A percentile compares a stretch with the other conserved stretches of the same genome.
phyloP scores from a whole-genome alignment of 305 asterid species.

The Fraxinus dipetala region DNA sequence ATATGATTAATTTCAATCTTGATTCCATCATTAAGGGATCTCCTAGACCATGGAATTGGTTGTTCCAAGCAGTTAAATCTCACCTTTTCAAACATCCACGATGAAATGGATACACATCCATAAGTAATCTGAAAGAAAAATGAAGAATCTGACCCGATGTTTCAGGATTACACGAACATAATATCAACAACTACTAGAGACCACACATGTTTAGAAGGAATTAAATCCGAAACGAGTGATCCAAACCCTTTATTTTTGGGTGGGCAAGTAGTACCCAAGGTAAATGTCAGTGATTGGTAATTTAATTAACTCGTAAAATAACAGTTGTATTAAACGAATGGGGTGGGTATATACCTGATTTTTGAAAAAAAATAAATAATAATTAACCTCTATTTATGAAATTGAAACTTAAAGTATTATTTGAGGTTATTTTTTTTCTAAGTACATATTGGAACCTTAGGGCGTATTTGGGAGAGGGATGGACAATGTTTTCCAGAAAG shows the following conservation, averaged over 20 bases:
- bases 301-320: too few species aligned
- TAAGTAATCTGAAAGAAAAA: not conserved
- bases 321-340: too few species aligned
- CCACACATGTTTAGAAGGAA: not conserved
- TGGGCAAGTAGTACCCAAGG: too few species aligned
- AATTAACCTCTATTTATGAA: not conserved
- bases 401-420: not conserved
- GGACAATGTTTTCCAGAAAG: not conserved
- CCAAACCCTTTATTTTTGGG: not conserved
- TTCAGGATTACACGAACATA: not conserved
- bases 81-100: not conserved
- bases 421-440: not conserved
- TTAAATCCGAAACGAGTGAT: too few species aligned
- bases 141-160: not conserved
- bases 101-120: not conserved
- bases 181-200: not conserved
- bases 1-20: not conserved
- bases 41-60: not conserved
- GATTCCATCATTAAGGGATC: not conserved
- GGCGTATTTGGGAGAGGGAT: not conserved
- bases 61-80: not conserved
- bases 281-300: too few species aligned
- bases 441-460: not conserved
- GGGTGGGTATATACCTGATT: not conserved
- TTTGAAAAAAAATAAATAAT: too few species aligned